These are phyloP conservation scores for Penicillium antarcticum DNA, from an alignment of 495 filamentous ascomycete species.

Conservation along the genomic window DNA sequence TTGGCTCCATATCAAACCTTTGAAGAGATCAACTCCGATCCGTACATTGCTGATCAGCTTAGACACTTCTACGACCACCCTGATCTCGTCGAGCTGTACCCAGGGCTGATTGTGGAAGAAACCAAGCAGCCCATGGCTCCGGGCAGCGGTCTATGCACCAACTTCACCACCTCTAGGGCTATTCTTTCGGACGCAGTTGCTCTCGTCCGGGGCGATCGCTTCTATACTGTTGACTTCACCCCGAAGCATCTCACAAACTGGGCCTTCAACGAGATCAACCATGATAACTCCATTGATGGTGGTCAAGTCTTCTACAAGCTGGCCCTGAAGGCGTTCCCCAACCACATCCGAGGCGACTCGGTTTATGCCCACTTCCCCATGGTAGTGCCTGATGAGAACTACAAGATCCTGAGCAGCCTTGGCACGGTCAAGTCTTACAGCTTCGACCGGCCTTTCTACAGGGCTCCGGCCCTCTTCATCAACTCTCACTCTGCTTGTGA, in stretches of 20 bases:
- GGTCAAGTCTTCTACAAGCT: conserved; percentile 62
- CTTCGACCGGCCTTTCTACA: conserved; percentile 43
- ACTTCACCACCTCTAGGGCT: conserved; percentile 78
- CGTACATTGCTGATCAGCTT: conserved; percentile 66
- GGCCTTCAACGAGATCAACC: conserved; percentile 57
- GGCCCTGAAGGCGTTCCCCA: conserved; percentile 57
- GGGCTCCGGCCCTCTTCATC: conserved; percentile 35
- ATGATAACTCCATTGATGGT: conserved; percentile 47
- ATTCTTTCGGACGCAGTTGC: conserved; percentile 84
- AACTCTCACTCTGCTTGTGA: conserved; percentile 48
- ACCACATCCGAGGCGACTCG: conserved; percentile 53
- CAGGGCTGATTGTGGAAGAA: conserved; percentile 78
- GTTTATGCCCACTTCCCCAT: conserved; percentile 60
- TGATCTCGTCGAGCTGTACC: conserved; percentile 79
- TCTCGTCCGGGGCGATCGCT: conserved; percentile 82
- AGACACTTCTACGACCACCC: conserved; percentile 75
- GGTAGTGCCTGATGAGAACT: conserved; percentile 53
- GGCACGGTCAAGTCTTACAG: conserved; percentile 47
- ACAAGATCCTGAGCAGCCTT: conserved; percentile 46
- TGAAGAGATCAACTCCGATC: conserved; percentile 80
- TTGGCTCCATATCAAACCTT: conserved; percentile 73
- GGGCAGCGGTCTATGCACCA: conserved; percentile 76
- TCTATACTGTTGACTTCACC: conserved; percentile 76
- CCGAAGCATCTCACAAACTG: conserved; percentile 78
- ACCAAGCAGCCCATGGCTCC: conserved; percentile 70